A percentile compares a stretch with the other conserved stretches of the same genome.
Conservation (phyloP, 805 yeast species). For the Tetrapisispora iriomotensis region DNA sequence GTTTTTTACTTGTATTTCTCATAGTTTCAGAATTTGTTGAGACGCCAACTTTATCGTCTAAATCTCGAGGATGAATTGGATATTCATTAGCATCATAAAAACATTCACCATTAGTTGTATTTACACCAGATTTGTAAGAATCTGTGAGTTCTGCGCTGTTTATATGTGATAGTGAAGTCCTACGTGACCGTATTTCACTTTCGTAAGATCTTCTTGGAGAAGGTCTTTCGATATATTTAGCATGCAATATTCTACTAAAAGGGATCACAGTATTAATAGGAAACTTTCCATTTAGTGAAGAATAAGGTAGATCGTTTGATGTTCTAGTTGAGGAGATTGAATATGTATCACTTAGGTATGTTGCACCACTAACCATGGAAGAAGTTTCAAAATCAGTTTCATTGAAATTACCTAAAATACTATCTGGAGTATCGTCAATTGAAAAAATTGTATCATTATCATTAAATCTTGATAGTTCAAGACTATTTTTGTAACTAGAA, state of each 20-base stretch:
- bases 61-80: background rate
- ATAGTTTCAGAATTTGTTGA: background rate
- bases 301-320: constrained; percentile 8
- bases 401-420: constrained; percentile 2
- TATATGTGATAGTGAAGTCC: background rate
- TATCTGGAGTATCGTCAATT: background rate
- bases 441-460: background rate
- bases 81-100: background rate
- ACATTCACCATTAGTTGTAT: background rate
- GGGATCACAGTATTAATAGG: constrained; percentile 30
- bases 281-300: constrained; percentile 23
- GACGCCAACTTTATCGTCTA: background rate
- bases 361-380: constrained; percentile 29
- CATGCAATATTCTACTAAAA: constrained; percentile 24
- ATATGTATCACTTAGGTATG: constrained; percentile 24
- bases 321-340: constrained; percentile 1
- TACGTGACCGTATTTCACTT: background rate
- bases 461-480: background rate
- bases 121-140: background rate
- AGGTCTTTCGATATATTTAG: constrained; percentile 14
- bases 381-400: constrained; percentile 22
- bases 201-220: background rate
- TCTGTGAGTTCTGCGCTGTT: background rate
- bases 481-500: background rate
- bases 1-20: background rate